phyloP scores from a whole-genome alignment of 1,139 yeast species.

The Meyerozyma athensensis region DNA sequence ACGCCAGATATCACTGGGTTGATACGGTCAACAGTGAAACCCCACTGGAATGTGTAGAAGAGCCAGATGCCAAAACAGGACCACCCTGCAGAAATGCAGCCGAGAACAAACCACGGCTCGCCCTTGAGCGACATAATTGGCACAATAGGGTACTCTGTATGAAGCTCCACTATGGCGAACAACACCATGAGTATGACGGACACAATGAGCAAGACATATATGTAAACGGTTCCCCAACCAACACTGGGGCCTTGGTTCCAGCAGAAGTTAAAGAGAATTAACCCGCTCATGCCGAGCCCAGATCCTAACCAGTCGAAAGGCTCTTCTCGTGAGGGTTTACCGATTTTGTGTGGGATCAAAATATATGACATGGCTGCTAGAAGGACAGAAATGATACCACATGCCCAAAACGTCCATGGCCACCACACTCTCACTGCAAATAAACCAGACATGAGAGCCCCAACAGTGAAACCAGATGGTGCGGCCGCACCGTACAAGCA shows the following conservation, averaged over 20 bases:
- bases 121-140: constrained; percentile 39
- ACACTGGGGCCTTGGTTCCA: constrained; percentile 62
- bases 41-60: constrained; percentile 38
- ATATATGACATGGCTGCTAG: constrained; percentile 28
- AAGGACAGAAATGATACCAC: constrained; percentile 24
- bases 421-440: constrained; percentile 43
- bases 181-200: constrained; percentile 34
- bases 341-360: constrained; percentile 40
- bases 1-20: constrained; percentile 36
- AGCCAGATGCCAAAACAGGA: constrained; percentile 58
- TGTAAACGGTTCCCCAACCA: constrained; percentile 51
- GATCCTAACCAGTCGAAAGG: constrained; percentile 48
- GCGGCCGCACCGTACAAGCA: constrained; percentile 55
- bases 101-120: constrained; percentile 42
- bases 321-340: constrained; percentile 14
- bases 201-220: constrained; percentile 45
- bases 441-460: constrained; percentile 43
- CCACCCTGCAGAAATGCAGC: constrained; percentile 55
- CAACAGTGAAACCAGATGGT: constrained; percentile 52
- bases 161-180: constrained; percentile 33
- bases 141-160: constrained; percentile 40
- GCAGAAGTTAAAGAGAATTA: constrained; percentile 49
- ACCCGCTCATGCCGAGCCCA: constrained; percentile 41
- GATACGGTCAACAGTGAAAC: constrained; percentile 24
- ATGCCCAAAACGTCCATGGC: constrained; percentile 55